These are phyloP conservation scores for Crotalaria pallida DNA, from an alignment of 306 rosid species.

Conservation along the genomic window DNA sequence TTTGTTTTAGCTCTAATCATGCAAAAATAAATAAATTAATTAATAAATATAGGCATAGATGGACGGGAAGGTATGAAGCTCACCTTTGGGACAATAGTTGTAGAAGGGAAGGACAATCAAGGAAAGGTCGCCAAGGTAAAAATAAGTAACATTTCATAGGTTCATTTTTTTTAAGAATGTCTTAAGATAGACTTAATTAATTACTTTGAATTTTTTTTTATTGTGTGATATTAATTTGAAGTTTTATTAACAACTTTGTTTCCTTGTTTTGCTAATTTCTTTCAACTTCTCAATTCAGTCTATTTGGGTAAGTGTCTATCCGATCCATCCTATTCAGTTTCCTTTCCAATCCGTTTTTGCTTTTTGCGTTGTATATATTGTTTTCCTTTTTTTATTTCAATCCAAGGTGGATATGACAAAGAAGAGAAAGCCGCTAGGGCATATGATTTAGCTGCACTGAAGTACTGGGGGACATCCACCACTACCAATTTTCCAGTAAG, in stretches of 20 bases:
- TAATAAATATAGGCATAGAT: conserved; percentile 65
- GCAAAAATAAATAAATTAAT: neutral
- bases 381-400: neutral
- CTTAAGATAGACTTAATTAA: neutral
- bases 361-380: neutral
- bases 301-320: conserved; percentile 51
- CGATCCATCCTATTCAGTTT: neutral
- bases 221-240: neutral
- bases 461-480: conserved; percentile 98
- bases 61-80: conserved; percentile 99
- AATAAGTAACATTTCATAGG: neutral
- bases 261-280: conserved; percentile 12
- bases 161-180: neutral
- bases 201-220: neutral
- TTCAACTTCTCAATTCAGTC: conserved; percentile 40
- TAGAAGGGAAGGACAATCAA: conserved; percentile 98
- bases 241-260: conserved; percentile 19
- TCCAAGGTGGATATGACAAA: conserved; percentile 92
- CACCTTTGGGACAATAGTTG: conserved; percentile 99
- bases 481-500: conserved; percentile 92
- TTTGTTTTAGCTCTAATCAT: neutral
- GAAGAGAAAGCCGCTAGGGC: conserved; percentile 99
- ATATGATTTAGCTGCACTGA: conserved; percentile 93
- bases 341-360: neutral
- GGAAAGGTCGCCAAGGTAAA: conserved; percentile 97